Base-by-base conservation (phyloP, 495 filamentous ascomycete species). In the Pyrenula aspistea region DNA sequence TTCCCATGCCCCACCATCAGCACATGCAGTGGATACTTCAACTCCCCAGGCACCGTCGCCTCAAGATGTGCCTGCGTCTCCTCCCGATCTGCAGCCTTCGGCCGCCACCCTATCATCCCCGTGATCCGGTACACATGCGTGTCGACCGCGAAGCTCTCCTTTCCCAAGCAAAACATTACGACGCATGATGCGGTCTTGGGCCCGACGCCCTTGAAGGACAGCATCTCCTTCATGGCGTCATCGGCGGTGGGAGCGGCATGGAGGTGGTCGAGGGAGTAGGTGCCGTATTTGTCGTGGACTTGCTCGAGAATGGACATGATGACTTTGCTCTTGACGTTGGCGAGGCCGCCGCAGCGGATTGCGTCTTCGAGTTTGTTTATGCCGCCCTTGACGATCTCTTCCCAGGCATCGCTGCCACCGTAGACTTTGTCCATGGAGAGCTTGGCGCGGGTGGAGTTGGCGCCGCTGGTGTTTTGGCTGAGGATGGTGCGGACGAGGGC, bases 181-280 rank as follows among this genome's bases (percentile, higher is more conserved):
- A 92, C 87, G 60, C 93, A 98, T 8, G 88, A 85, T 2, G 91
- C 87, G 0, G 91, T 95, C 71, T 98, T 98, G 55, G 88, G 83
- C 0, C 91, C 93, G 57, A 97, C 88, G 2, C 92, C 93, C 2
- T 86, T 86, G 51, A 85, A 93, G 55, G 79, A 84, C 53, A 83
- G 79, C 36, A 97, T 76, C 56, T 85, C 81, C 10, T 71, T 70
- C 79, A 95, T 86, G 0, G 83, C 89, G 23, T 88, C 78, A 19
- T 88, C 77, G 31, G 31, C 31, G 12, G 78, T 83, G 20, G 71
- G 67, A 55, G 94, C 69, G 12, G 71, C 71, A 59, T 87, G 87
- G 15, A 96, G 69, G 66, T 95, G 83, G 58, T 96, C 88, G 12
- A 97, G 78, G 0, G 86, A 85, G 12, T 52, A 89, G 71, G 67